Conservation (phyloP, 2,329 filamentous ascomycete genomes). For the Penicillium hordei region DNA sequence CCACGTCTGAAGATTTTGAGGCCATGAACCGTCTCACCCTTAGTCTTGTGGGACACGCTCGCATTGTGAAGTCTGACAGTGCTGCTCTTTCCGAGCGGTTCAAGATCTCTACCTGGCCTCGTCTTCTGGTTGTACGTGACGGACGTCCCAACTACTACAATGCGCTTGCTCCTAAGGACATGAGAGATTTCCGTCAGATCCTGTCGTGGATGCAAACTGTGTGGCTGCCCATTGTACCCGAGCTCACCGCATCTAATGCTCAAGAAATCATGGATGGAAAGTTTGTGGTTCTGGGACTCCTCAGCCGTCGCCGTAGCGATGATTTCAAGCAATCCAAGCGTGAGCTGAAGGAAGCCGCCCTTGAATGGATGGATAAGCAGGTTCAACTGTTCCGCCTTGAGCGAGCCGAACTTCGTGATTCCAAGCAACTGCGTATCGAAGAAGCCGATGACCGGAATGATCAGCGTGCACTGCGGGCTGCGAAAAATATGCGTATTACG, state of each 20-base stretch:
- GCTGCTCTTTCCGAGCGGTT: slow-evolving; percentile 73
- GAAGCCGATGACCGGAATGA: slow-evolving; percentile 93
- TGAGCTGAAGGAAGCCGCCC: slow-evolving; percentile 91
- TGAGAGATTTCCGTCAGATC: slow-evolving; percentile 80
- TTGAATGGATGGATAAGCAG: slow-evolving; percentile 98
- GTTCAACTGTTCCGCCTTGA: slow-evolving; percentile 88
- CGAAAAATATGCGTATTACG: slow-evolving; percentile 87
- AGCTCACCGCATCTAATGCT: slow-evolving; percentile 87
- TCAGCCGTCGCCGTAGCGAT: slow-evolving; percentile 76
- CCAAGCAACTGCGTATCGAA: slow-evolving; percentile 92
- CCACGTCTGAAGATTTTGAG: slow-evolving; percentile 85
- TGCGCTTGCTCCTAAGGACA: slow-evolving; percentile 81
- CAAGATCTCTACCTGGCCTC: slow-evolving; percentile 97
- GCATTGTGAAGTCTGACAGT: slow-evolving; percentile 87
- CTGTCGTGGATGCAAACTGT: slow-evolving; percentile 93
- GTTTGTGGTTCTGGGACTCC: slow-evolving; percentile 87
- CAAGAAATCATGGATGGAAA: slow-evolving; percentile 93
- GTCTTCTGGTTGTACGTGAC: slow-evolving; percentile 83
- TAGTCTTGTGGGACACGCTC: slow-evolving; percentile 85
- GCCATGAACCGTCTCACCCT: slow-evolving; percentile 84
- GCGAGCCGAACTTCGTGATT: slow-evolving; percentile 86
- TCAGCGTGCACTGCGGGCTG: slow-evolving; percentile 77
- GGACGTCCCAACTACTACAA: slow-evolving; percentile 88
- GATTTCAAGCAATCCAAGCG: slow-evolving; percentile 75
- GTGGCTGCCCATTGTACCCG: slow-evolving; percentile 93